Conservation (phyloP, 2,329 filamentous ascomycete genomes). For the Aspergillus viridinutans region DNA sequence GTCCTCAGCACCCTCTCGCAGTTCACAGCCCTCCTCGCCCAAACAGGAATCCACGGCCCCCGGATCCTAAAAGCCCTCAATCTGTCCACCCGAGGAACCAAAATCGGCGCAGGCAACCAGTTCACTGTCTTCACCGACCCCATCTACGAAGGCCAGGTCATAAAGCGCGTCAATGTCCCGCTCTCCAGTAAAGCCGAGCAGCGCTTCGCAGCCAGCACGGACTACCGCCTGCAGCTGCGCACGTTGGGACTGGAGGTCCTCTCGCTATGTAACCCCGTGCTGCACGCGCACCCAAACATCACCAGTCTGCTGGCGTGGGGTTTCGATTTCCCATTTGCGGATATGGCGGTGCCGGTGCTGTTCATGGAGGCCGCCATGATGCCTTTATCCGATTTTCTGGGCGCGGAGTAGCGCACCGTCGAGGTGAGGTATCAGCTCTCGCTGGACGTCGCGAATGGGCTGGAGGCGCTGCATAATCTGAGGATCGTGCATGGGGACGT, state of each 20-base stretch:
- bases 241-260: slow-evolving; percentile 23
- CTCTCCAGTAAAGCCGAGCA: slow-evolving; percentile 15
- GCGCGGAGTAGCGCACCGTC: slow-evolving; percentile 7
- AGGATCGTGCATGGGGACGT: slow-evolving; percentile 26
- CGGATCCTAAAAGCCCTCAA: slow-evolving; percentile 20
- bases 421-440: slow-evolving; percentile 22
- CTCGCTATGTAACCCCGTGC: slow-evolving; percentile 23
- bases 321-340: slow-evolving; percentile 24
- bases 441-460: slow-evolving; percentile 19
- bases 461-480: slow-evolving; percentile 23
- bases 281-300: slow-evolving; percentile 26
- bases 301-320: slow-evolving; percentile 23
- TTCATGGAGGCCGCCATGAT: slow-evolving; percentile 26
- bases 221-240: slow-evolving; percentile 23
- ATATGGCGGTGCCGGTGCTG: slow-evolving; percentile 23
- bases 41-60: slow-evolving; percentile 24
- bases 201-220: slow-evolving; percentile 18
- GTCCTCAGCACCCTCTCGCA: slow-evolving; percentile 23
- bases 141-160: slow-evolving; percentile 19
- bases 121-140: slow-evolving; percentile 25
- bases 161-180: slow-evolving; percentile 26
- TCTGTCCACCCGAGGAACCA: slow-evolving; percentile 17
- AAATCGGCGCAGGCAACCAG: slow-evolving; percentile 23
- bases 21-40: slow-evolving; percentile 23
- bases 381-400: slow-evolving; percentile 22